Evolutionary conservation across 345 rosid species (phyloP).

Genomic region (Eucalyptus coolabah): DNA sequence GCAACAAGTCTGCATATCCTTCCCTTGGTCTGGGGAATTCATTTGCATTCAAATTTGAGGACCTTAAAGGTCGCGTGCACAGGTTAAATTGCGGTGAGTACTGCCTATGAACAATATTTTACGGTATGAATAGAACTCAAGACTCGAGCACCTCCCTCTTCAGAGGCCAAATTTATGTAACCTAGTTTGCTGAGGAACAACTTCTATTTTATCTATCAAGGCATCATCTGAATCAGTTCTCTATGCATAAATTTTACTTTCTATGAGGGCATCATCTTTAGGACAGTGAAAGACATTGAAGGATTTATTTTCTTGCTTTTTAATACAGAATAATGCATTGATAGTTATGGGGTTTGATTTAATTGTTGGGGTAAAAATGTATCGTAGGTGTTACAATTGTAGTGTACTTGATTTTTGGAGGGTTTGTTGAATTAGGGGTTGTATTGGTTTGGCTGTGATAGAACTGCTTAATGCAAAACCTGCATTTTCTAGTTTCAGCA

Average conservation of each 20-base stretch:
- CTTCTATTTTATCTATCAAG: background rate
- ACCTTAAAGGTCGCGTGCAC: slow-evolving; percentile 84
- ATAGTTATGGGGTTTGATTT: background rate
- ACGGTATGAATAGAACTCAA: background rate
- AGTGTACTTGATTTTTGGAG: background rate
- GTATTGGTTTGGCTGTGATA: background rate
- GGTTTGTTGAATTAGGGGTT: background rate
- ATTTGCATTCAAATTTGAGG: slow-evolving; percentile 81
- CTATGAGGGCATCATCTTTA: background rate
- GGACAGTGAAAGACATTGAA: background rate
- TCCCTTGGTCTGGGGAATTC: slow-evolving; percentile 73
- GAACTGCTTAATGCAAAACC: background rate
- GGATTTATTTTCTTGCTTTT: background rate
- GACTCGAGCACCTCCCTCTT: background rate
- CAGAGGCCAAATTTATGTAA: background rate
- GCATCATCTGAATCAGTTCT: background rate
- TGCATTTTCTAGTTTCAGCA: background rate
- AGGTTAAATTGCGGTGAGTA: slow-evolving; percentile 64
- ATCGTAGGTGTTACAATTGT: background rate
- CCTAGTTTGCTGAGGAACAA: background rate
- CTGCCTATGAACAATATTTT: background rate
- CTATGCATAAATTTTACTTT: background rate
- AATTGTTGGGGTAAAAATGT: background rate
- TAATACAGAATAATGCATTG: background rate
- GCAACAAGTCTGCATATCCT: slow-evolving; percentile 51